phyloP scores from a whole-genome alignment of 83 land plant genomes.

The Picea abies region DNA sequence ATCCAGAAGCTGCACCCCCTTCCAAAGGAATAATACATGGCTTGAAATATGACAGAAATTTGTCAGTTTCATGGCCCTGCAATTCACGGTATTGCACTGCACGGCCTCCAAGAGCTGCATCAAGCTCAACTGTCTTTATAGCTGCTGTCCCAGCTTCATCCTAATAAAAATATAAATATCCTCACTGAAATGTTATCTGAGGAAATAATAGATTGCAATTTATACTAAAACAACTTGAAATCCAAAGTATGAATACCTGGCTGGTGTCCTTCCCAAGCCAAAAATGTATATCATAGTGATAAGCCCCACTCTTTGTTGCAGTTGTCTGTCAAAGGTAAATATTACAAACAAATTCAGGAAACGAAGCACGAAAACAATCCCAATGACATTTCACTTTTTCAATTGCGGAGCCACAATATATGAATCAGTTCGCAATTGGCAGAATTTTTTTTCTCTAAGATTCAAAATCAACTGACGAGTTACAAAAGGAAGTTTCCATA shows the following conservation, averaged over 20 bases:
- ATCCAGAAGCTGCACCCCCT: conserved; percentile 97
- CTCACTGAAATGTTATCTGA: no score
- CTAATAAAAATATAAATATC: conserved; percentile 25
- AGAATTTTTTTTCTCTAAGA: no score
- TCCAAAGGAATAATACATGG: conserved; percentile 90
- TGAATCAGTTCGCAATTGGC: no score
- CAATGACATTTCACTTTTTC: no score
- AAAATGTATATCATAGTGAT: conserved; percentile 13
- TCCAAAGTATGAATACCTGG: conserved; percentile 11
- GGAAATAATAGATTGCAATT: no score
- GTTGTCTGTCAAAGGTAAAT: not conserved
- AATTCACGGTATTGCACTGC: conserved; percentile 95
- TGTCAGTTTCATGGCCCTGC: conserved; percentile 95
- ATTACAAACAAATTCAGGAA: no score
- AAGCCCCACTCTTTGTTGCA: conserved; percentile 10
- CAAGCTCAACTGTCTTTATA: conserved; percentile 94
- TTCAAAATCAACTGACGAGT: no score
- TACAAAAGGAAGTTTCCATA: no score
- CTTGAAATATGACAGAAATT: conserved; percentile 93
- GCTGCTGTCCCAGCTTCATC: conserved; percentile 99
- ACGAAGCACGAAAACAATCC: no score
- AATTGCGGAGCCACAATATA: no score
- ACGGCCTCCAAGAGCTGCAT: conserved; percentile 92
- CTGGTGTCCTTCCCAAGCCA: conserved; percentile 20
- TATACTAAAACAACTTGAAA: no score